Evolutionary conservation across 1,284 basidiomycete genomes (phyloP), one percentile per base, ranked within the genome.

Genomic region (Taiwanofungus camphoratus): DNA sequence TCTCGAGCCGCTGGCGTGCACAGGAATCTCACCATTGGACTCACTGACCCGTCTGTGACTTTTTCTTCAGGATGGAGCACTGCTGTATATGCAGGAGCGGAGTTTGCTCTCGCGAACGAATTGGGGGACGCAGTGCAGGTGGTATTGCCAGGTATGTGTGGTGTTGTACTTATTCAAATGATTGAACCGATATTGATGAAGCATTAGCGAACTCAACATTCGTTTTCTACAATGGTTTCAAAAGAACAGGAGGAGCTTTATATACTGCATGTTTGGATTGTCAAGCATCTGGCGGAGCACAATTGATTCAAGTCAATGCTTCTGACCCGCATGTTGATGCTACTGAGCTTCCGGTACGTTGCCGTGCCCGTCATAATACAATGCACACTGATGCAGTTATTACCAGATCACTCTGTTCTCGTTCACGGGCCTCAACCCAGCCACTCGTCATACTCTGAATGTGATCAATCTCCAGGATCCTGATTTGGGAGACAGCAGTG

Each of bases 391-490:
- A 41, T 15, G 13, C 22, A 21, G 8, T 16, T 22, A 8, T 19
- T 7, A 4, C 19, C 23, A 61, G 59, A 36, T 44, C 12, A 45
- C 46, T 3, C 48, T 65, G 22, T 62, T 62, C 41, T 51, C 56
- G 3, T 46, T 60, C 29, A 40, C 42, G 1, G 37, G 45, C 9
- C 39, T 67, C 26, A 58, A 66, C 36, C 57, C 60, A 1, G 50
- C 48, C 4, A 39, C 29, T 4, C 30, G 52, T 15, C 65, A 67
- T 44, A 46, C 51, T 11, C 50, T 68, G 19, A 44, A 41, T 11
- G 59, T 67, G 2, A 50, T 57, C 41, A 67, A 67, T 38, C 45
- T 64, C 22, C 50, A 53, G 16, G 59, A 60, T 42, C 39, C 40
- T 22, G 34, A 41, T 16, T 58, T 57, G 40, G 50, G 50, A 22